Evolutionary conservation across 2,329 filamentous ascomycete species (phyloP), one percentile per base, ranked within the genome.

Genomic region (Aspergillus novofumigatus): DNA sequence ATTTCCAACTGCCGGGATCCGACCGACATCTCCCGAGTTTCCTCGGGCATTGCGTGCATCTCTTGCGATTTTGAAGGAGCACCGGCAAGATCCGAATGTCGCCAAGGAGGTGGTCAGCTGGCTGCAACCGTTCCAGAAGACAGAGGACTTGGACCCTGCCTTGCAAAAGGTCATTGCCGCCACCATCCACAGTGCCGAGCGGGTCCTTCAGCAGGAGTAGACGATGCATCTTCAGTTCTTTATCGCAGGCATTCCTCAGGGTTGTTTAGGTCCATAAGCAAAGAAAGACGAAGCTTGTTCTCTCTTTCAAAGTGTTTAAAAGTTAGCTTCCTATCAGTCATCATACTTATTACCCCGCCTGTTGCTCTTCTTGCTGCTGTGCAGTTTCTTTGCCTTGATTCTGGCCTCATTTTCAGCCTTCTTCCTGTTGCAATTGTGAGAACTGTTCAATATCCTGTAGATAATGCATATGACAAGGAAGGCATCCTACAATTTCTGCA

Each of bases 1-100:
- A 66, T 82, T 88, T 65, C 86, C 90, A 4, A 78, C 95, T 2
- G 77, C 90, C 51, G 87, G 86, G 21, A 73, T 92, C 17, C 81
- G 82, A 26, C 72, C 83, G 4, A 77, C 79, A 35, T 88, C 88
- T 2, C 79, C 87, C 7, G 84, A 86, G 3, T 96, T 96, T 73
- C 89, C 92, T 6, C 78, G 81, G 45, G 88, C 86, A 50, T 76
- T 97, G 59, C 83, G 86, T 51, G 80, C 83, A 57, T 82, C 86
- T 7, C 78, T 97, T 53, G 78, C 80, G 1, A 78, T 81, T 49
- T 72, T 97, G 60, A 86, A 83, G 66, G 78, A 78, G 54, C 75
- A 79, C 23, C 71, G 78, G 41, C 66, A 77, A 47, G 61, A 72
- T 61, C 73, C 52, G 62, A 68, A 68, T 29, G 64, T 84, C 53